Conservation (phyloP, 192 early-diverging fungal species). For the Spizellomyces sp. region DNA sequence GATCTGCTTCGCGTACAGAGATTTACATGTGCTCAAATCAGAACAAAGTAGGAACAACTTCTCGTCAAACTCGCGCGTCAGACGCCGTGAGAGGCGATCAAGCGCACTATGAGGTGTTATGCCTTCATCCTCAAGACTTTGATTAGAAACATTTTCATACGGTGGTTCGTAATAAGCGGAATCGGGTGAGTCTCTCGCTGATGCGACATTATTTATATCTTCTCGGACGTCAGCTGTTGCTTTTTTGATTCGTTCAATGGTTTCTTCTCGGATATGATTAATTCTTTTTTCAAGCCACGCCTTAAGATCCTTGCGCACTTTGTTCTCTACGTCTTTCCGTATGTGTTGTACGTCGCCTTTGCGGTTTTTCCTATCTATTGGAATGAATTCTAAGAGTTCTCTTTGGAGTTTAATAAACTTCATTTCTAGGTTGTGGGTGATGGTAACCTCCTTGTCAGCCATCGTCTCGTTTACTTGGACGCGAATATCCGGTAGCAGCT, state of each 20-base stretch:
- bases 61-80: constrained; percentile 53
- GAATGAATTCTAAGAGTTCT: constrained; percentile 1
- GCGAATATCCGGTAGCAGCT: background rate
- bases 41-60: constrained; percentile 51
- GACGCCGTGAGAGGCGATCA: background rate
- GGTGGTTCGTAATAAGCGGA: background rate
- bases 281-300: constrained; percentile 6
- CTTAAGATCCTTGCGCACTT: constrained; percentile 11
- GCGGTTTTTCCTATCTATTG: background rate
- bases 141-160: no score
- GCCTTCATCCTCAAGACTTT: background rate
- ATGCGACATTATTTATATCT: background rate
- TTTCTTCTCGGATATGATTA: background rate
- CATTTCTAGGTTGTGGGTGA: constrained; percentile 6
- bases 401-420: constrained; percentile 2
- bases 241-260: background rate
- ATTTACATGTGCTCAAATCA: constrained; percentile 48
- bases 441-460: background rate
- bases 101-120: background rate
- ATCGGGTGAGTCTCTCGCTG: background rate
- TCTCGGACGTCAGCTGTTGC: background rate
- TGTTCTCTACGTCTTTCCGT: background rate
- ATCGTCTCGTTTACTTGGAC: background rate
- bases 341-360: background rate
- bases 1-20: constrained; percentile 29